Evolutionary conservation across 768 basidiomycete species (phyloP), one percentile per base, ranked within the genome.

Genomic region (Leccinum olivaceopallidum): DNA sequence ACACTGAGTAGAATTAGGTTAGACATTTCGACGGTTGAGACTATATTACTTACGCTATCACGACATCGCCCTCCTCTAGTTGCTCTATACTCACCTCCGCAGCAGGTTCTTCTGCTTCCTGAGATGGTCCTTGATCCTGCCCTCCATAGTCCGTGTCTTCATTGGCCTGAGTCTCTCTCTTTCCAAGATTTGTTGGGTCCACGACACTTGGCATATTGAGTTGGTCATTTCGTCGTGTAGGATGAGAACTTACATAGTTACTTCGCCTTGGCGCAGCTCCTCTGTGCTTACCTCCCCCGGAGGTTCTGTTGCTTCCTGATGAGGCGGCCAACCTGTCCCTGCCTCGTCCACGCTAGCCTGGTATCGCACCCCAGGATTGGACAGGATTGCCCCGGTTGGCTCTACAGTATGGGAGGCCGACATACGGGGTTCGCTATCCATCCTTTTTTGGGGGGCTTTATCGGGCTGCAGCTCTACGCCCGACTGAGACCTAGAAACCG

Each of bases 141-240:
- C 13, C 13, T 24, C 6, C 6, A 6, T 24, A 2, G 22, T 8
- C 22, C 22, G 0, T 0, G 44, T 20, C 20, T 9, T 2, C n/a
- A 44, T n/a, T n/a, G 4, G 6, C 53, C 63, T 61, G 26, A 67
- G 12, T 12, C 5, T 12, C n/a, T 63, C 60, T 63, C 44, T 63
- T 61, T 3, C 63, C 61, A n/a, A 58, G 30, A 4, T 63, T 64
- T n/a, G 66, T 70, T 5, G 68, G 66, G 3, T 66, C 68, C 62
- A 68, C 63, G 28, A 64, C 49, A 22, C 69, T 70, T n/a, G 1
- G 2, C 2, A 50, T 6, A 6, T 7, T 26, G 6, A 26, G 26
- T 26, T 26, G 26, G 26, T 26, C 26, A 28, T 28, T 28, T 28
- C 26, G 26, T 26, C 26, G 26, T 26, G 26, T 26, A 26, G 6